A percentile compares a stretch with the other conserved stretches of the same genome.
These are phyloP conservation scores for Licmophora abbreviata DNA, from an alignment of 108 stramenopile genomes.

Conservation along the genomic window DNA sequence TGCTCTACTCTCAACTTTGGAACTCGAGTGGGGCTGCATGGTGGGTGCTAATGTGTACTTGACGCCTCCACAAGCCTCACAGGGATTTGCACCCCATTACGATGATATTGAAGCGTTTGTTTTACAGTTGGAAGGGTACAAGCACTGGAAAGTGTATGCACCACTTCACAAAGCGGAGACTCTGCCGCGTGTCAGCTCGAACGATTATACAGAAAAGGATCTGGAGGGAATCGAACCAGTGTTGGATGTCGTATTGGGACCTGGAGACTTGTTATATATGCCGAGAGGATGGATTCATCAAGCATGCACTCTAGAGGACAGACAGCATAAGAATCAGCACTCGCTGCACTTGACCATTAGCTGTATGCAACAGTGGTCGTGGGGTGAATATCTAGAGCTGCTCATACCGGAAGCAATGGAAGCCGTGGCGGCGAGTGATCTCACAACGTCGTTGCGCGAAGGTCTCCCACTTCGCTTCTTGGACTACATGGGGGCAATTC, in stretches of 20 bases:
- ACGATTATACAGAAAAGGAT: constrained; percentile 68
- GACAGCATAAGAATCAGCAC: constrained; percentile 32
- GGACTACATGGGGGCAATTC: constrained; percentile 88
- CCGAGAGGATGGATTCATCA: constrained; percentile 98
- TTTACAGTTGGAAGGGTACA: constrained; percentile 85
- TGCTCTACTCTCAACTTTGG: constrained; percentile 75
- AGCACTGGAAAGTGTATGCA: constrained; percentile 89
- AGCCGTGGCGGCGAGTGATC: constrained; percentile 44
- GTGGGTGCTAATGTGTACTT: constrained; percentile 95
- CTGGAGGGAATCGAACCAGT: constrained; percentile 46
- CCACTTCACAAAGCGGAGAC: constrained; percentile 46
- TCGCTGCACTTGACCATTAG: constrained; percentile 95
- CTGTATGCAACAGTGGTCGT: constrained; percentile 88
- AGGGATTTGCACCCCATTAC: constrained; percentile 99
- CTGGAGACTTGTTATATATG: constrained; percentile 91
- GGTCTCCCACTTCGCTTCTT: constrained; percentile 85
- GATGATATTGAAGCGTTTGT: constrained; percentile 98
- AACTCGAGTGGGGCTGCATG: constrained; percentile 90
- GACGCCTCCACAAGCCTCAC: constrained; percentile 80
- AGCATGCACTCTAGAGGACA: constrained; percentile 55
- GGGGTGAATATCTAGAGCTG: constrained; percentile 85
- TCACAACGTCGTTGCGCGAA: constrained; percentile 51
- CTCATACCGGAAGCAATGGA: constrained; percentile 86
- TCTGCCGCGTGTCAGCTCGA: constrained; percentile 59
- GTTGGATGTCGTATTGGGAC: constrained; percentile 70